Evolutionary conservation across 1,284 basidiomycete species (phyloP).

Genomic region (Garcileccinum viscosum): DNA sequence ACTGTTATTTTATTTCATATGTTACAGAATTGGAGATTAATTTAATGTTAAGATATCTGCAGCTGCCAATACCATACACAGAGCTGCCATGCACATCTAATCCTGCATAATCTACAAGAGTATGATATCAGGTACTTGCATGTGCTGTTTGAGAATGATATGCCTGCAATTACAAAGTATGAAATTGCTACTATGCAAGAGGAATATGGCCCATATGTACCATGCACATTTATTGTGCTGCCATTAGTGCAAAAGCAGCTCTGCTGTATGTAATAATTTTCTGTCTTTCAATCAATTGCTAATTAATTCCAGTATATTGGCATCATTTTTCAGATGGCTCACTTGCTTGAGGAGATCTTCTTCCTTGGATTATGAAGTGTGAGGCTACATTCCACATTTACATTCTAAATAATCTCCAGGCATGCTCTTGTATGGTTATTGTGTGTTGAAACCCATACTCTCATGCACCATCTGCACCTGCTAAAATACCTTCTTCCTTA

Average conservation of each 20-base stretch:
- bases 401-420: slow-evolving; percentile 21
- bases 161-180: background rate
- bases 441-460: slow-evolving; percentile 24
- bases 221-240: slow-evolving; percentile 23
- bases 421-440: slow-evolving; percentile 25
- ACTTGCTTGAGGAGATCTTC: slow-evolving; percentile 13
- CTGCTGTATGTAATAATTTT: background rate
- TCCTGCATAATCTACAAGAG: slow-evolving; percentile 4
- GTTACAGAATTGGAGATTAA: background rate
- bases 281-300: background rate
- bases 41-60: background rate
- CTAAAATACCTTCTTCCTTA: slow-evolving; percentile 16
- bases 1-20: slow-evolving; percentile 4
- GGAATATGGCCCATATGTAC: slow-evolving; percentile 30
- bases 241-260: slow-evolving; percentile 22
- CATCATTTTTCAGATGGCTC: slow-evolving; percentile 19
- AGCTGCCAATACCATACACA: background rate
- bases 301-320: slow-evolving; percentile 24
- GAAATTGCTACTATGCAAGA: slow-evolving; percentile 5
- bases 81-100: background rate
- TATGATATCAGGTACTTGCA: slow-evolving; percentile 20
- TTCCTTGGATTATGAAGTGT: slow-evolving; percentile 18
- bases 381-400: slow-evolving; percentile 27
- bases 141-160: slow-evolving; percentile 24
- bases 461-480: slow-evolving; percentile 17